phyloP scores from a whole-genome alignment of 2,329 filamentous ascomycete genomes.

The Ophiostoma novo-ulmi region DNA sequence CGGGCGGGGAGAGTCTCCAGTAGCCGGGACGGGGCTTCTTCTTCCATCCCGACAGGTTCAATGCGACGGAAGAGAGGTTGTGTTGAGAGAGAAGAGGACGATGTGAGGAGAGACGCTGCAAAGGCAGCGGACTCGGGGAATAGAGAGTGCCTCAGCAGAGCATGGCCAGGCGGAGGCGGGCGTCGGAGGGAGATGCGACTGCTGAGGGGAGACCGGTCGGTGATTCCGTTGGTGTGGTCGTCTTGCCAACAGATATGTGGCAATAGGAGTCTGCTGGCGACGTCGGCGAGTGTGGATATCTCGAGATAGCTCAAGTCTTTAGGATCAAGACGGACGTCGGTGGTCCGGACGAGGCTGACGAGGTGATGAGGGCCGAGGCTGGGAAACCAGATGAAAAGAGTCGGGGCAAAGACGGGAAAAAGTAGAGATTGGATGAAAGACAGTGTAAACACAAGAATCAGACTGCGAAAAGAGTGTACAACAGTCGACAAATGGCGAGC shows the following conservation, averaged over 20 bases:
- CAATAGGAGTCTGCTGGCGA: not conserved
- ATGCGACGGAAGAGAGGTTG: not conserved
- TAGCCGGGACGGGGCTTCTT: constrained; percentile 36
- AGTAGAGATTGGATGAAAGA: not conserved
- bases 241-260: not conserved
- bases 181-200: not conserved
- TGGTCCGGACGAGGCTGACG: constrained; percentile 5
- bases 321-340: not conserved
- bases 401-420: not conserved
- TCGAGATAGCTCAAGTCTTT: not conserved
- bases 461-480: not conserved
- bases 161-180: constrained; percentile 19
- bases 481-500: not conserved
- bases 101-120: constrained; percentile 3
- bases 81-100: not conserved
- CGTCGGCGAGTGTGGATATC: too few species aligned
- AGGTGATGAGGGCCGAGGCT: not conserved
- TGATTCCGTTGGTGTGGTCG: not conserved
- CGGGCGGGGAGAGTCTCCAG: constrained; percentile 52
- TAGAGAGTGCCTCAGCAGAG: constrained; percentile 13
- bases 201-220: not conserved
- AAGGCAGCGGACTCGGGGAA: constrained; percentile 18
- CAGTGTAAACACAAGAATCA: not conserved
- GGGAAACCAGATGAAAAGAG: not conserved
- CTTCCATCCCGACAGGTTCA: constrained; percentile 34